Conservation (phyloP, 208 protist species). For the Leishmania braziliensis region DNA sequence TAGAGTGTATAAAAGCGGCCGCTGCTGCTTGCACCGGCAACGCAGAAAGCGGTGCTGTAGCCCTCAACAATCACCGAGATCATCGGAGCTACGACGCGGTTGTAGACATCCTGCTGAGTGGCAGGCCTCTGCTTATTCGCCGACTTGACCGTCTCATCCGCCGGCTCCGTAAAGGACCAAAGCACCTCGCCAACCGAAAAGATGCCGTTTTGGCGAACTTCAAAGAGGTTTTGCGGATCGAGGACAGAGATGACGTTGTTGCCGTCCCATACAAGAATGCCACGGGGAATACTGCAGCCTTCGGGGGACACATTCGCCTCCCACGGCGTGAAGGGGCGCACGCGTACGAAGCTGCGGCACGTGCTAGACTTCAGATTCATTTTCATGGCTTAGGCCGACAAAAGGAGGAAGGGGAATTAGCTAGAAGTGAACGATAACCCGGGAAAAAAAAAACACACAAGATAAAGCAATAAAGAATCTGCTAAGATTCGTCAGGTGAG, state of each 20-base stretch:
- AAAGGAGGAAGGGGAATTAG: not conserved
- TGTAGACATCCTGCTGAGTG: slow-evolving; percentile 82
- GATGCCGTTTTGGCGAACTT: slow-evolving; percentile 60
- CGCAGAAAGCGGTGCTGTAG: slow-evolving; percentile 79
- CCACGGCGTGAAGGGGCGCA: slow-evolving; percentile 71
- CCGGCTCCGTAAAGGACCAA: slow-evolving; percentile 70
- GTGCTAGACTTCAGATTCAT: slow-evolving; percentile 29
- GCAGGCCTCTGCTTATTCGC: slow-evolving; percentile 23
- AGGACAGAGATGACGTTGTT: slow-evolving; percentile 58
- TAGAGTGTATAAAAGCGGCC: slow-evolving; percentile 81
- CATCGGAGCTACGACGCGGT: slow-evolving; percentile 53
- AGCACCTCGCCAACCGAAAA: slow-evolving; percentile 66
- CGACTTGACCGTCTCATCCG: slow-evolving; percentile 27
- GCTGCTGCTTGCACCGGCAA: slow-evolving; percentile 58
- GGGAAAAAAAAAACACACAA: not conserved
- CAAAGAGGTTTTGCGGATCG: slow-evolving; percentile 71
- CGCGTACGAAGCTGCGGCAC: slow-evolving; percentile 66
- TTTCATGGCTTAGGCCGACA: slow-evolving; percentile 7
- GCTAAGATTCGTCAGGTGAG: not conserved
- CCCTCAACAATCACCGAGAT: slow-evolving; percentile 71
- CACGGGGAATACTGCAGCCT: slow-evolving; percentile 69
- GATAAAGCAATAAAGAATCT: not conserved
- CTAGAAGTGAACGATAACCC: slow-evolving; percentile 3
- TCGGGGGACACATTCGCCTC: slow-evolving; percentile 75
- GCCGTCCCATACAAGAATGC: slow-evolving; percentile 65